Conservation (phyloP, 1,284 basidiomycete species). For the Cutaneotrichosporon cavernicola region DNA sequence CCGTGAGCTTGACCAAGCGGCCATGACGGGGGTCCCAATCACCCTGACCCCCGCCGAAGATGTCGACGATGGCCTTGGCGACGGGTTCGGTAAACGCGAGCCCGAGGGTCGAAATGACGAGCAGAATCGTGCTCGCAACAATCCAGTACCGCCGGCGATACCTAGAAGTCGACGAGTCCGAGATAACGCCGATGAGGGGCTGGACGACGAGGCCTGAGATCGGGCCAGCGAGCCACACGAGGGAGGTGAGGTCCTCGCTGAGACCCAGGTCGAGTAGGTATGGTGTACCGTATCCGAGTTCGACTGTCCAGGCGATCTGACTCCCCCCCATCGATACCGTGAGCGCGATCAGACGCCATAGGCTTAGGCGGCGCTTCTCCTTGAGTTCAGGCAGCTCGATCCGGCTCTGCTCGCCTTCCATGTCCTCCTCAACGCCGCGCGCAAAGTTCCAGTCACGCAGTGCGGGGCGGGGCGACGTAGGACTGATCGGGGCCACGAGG, state of each 20-base stretch:
- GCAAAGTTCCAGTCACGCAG: constrained; percentile 8
- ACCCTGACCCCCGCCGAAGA: constrained; percentile 72
- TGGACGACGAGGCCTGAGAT: constrained; percentile 89
- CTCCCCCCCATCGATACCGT: constrained; percentile 67
- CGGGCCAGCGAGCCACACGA: constrained; percentile 91
- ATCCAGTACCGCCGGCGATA: constrained; percentile 91
- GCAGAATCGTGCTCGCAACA: constrained; percentile 71
- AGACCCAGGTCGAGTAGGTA: constrained; percentile 86
- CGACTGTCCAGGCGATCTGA: constrained; percentile 55
- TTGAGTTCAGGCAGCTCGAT: not conserved
- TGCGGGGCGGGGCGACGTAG: not conserved
- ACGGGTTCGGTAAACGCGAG: constrained; percentile 82
- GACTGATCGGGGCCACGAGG: not conserved
- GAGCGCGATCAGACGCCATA: constrained; percentile 53
- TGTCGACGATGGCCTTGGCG: constrained; percentile 72
- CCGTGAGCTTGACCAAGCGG: constrained; percentile 62
- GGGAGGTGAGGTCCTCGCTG: constrained; percentile 82
- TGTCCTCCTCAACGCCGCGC: constrained; percentile 6
- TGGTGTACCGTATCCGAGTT: constrained; percentile 82
- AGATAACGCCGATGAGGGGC: constrained; percentile 92
- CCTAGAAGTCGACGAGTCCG: constrained; percentile 83
- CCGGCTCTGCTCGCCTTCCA: not conserved
- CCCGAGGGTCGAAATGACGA: constrained; percentile 55
- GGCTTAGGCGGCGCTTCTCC: constrained; percentile 20
- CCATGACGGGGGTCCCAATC: constrained; percentile 83